Percentiles rank a stretch among this genome's conserved stretches.
Conservation (phyloP, 2,329 filamentous ascomycete genomes). For the Hypoxylon sp. region DNA sequence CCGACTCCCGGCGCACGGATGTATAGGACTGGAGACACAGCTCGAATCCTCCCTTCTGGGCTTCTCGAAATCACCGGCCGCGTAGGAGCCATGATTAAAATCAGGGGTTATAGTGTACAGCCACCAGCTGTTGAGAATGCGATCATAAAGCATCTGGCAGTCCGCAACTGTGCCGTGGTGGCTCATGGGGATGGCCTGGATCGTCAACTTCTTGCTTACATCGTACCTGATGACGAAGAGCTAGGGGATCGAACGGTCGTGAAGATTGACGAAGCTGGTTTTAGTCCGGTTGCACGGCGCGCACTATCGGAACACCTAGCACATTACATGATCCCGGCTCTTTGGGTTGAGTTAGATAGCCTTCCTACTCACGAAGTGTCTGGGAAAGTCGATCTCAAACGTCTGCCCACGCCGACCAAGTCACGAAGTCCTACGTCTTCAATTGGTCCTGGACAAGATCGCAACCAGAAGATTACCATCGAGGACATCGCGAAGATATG, state of each 20-base stretch:
- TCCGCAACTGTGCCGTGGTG: slow-evolving; percentile 78
- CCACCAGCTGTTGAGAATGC: slow-evolving; percentile 81
- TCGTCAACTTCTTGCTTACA: slow-evolving; percentile 80
- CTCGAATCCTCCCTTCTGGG: slow-evolving; percentile 75
- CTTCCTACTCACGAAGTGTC: slow-evolving; percentile 83
- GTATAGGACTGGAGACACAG: slow-evolving; percentile 81
- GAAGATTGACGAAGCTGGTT: slow-evolving; percentile 77
- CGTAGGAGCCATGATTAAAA: slow-evolving; percentile 84
- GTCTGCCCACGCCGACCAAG: slow-evolving; percentile 74
- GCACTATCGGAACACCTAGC: slow-evolving; percentile 76
- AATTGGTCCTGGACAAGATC: slow-evolving; percentile 59
- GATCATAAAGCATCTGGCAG: slow-evolving; percentile 76
- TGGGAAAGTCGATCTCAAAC: slow-evolving; percentile 81
- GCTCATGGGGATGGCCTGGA: slow-evolving; percentile 83
- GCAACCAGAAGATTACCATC: slow-evolving; percentile 74
- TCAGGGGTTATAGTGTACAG: slow-evolving; percentile 82
- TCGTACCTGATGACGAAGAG: slow-evolving; percentile 75
- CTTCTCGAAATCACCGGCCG: slow-evolving; percentile 81
- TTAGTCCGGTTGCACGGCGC: slow-evolving; percentile 77
- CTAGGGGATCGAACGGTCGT: slow-evolving; percentile 70
- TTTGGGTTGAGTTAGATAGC: slow-evolving; percentile 80
- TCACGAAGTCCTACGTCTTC: slow-evolving; percentile 59
- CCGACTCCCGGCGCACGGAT: slow-evolving; percentile 72
- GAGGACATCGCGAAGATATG: slow-evolving; percentile 78
- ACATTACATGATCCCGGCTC: slow-evolving; percentile 84